A percentile compares a stretch with the other conserved stretches of the same genome.
These are phyloP conservation scores for Penicillium rolfsii DNA, from an alignment of 2,329 filamentous ascomycete species.

Conservation along the genomic window DNA sequence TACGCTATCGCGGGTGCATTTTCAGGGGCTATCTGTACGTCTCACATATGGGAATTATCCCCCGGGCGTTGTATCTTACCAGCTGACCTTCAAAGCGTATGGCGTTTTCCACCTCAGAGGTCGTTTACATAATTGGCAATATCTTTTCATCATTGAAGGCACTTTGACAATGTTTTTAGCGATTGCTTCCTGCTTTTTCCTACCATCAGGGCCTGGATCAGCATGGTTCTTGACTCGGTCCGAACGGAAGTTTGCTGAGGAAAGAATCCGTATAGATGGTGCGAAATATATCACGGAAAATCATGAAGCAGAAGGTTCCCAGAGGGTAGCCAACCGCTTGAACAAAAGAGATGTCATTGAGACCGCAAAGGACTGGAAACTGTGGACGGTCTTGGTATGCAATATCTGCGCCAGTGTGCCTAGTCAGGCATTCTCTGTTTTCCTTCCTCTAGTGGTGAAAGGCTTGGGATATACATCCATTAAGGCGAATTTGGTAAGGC, in stretches of 20 bases:
- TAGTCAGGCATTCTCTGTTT: not conserved
- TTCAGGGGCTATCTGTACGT: not conserved
- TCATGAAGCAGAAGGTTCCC: not conserved
- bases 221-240: not conserved
- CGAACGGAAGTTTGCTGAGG: not conserved
- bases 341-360: not conserved
- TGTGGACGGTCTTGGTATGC: not conserved
- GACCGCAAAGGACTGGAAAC: not conserved
- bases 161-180: not conserved
- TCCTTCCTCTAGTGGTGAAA: not conserved
- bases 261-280: not conserved
- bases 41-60: too few species aligned
- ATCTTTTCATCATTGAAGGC: not conserved
- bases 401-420: constrained; percentile 1
- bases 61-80: too few species aligned
- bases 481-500: not conserved
- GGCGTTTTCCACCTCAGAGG: not conserved
- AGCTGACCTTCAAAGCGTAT: not conserved
- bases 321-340: not conserved
- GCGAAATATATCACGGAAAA: not conserved
- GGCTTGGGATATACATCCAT: not conserved
- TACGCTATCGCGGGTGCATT: not conserved
- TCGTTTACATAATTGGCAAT: not conserved
- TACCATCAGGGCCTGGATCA: not conserved
- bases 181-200: not conserved